Percentiles rank a stretch among this genome's conserved stretches.
Evolutionary conservation across 2,329 filamentous ascomycete genomes (phyloP).

Genomic region (Aspergillus ibericus): DNA sequence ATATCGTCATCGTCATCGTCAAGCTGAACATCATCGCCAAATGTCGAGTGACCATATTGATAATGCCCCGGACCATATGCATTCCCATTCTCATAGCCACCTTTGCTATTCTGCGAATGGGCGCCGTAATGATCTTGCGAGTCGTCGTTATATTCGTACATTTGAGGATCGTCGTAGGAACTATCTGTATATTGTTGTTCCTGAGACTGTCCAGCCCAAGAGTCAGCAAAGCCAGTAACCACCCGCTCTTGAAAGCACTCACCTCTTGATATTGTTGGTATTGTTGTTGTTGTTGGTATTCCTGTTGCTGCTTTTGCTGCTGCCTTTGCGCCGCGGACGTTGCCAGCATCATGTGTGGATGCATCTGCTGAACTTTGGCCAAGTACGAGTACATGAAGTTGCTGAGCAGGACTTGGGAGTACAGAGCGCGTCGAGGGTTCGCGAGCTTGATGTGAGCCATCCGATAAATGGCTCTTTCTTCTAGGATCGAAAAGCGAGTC

Average conservation of each 20-base stretch:
- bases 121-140: slow-evolving; percentile 38
- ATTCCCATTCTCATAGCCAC: slow-evolving; percentile 41
- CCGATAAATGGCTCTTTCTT: slow-evolving; percentile 94
- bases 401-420: slow-evolving; percentile 92
- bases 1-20: slow-evolving; percentile 50
- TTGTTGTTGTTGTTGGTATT: slow-evolving; percentile 48
- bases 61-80: slow-evolving; percentile 37
- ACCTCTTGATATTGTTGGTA: slow-evolving; percentile 51
- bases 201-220: slow-evolving; percentile 20
- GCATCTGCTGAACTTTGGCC: slow-evolving; percentile 98
- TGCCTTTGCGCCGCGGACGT: slow-evolving; percentile 70
- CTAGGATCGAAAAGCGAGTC: slow-evolving; percentile 90
- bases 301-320: slow-evolving; percentile 43
- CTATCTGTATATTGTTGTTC: slow-evolving; percentile 41
- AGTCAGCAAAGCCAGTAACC: not conserved
- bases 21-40: slow-evolving; percentile 43
- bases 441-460: slow-evolving; percentile 99
- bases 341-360: slow-evolving; percentile 91
- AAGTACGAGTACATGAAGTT: slow-evolving; percentile 99
- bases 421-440: slow-evolving; percentile 87
- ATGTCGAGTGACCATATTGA: slow-evolving; percentile 42
- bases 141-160: slow-evolving; percentile 53
- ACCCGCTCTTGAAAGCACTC: slow-evolving; percentile 16
- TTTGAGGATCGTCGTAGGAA: slow-evolving; percentile 52
- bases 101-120: slow-evolving; percentile 38